Base-by-base conservation (phyloP, 441 rosid genomes). In the Populus tomentosa region DNA sequence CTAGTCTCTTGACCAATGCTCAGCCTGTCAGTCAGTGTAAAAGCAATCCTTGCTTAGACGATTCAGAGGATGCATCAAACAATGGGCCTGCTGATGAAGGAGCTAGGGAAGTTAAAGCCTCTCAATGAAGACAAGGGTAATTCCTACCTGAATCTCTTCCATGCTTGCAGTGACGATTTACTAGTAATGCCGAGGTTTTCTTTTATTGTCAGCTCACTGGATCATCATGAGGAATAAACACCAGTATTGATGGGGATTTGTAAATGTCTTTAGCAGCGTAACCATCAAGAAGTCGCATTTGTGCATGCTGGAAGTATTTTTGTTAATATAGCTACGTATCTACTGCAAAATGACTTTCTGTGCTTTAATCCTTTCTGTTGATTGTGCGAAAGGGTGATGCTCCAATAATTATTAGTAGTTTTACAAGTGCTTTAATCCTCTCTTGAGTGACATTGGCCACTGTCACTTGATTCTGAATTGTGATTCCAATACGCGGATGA, bases 81-180 rank as follows among this genome's bases (percentile, higher is more conserved):
- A 82, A 78, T 72, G 86, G 85, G 61, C 81, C 86, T 69, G 84
- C 84, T 32, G 86, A 84, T 50, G 82, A 73, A 23, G 87, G 78
- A 73, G 81, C 78, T 68, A 79, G 82, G 75, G 86, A 78, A 77
- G 75, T 71, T 61, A 87, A 87, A 75, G 82, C 90, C 68, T 80
- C 84, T 42, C 76, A 84, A 24, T 86, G 86, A 88, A 82, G 72
- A 7, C 53, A 75, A 77, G 85, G 92, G 92, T 89, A 87, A 81
- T 88, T 86, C 85, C 83, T 30, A 30, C 32, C 32, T 30, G 32
- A 30, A 30, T 30, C 32, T 30, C 32, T 30, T 30, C 32, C 32
- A 30, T 30, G 32, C 32, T 30, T 30, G 32, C 32, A 30, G 32
- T 30, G 32, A 30, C 32, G 32, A 30, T 30, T 30, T 30, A 30